Base-by-base conservation (phyloP, 805 yeast genomes). In the Yamadazyma takamatsuzukensis region DNA sequence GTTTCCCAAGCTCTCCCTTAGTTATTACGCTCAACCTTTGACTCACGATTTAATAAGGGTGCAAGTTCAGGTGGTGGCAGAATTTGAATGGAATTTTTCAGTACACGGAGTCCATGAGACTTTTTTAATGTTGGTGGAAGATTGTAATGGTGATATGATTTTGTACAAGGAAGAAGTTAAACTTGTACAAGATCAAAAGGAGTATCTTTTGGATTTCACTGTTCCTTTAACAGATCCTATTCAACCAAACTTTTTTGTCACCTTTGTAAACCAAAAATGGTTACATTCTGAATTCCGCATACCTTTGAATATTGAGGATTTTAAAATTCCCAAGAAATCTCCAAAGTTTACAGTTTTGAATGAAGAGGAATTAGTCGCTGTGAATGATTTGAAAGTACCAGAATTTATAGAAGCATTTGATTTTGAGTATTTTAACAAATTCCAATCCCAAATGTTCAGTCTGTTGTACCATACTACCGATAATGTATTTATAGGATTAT, bases 221-320 rank as follows among this genome's bases (percentile, higher is more conserved):
- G 74, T 89, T 3, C 75, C 83, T 0, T 36, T 80, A 0, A 34
- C 60, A 4, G 78, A 74, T 4, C 83, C 89, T 1, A 27, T 54
- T 2, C 73, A 70, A 22, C 96, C 96, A 0, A 80, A 77, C 44
- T 78, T 82, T 43, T 86, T 83, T 54, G 70, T 88, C 4, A 68
- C 82, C 0, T 54, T 89, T 9, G 57, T 83, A 2, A 86, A 95
- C 36, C 95, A 89, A 37, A 76, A 70, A 38, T 93, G 97, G 98
- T 58, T 88, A 4, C 89, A 85, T 40, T 76, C 87, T 36, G 84
- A 75, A 34, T 64, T 70, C 40, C 74, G 72, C 38, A 51, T 72
- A 1, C 85, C 96, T 0, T 64, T 87, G 1, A 55, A 76, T 35
- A 58, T 86, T 39, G 60, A 66, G 19, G 51, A 61, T 15, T 43